Base-by-base conservation (phyloP, 768 basidiomycete species). In the Rhizopogon vinicolor region DNA sequence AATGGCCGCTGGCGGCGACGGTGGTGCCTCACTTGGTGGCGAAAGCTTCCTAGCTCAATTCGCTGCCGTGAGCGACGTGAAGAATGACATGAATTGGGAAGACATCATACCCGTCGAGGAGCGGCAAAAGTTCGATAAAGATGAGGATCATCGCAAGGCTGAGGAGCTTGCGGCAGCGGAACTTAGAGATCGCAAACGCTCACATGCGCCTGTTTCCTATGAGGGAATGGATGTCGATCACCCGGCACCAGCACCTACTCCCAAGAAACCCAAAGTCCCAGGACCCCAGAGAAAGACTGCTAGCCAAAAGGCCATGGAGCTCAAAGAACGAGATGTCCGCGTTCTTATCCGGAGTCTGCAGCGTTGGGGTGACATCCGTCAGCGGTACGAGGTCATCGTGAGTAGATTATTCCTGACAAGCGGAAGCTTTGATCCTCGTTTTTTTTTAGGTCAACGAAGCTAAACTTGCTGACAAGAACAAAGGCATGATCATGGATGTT, bases 21-120 rank as follows among this genome's bases (percentile, higher is more conserved):
- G 89, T 55, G 91, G 91, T 44, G 84, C 94, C 12, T 98, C 97
- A 3, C 82, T 97, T n/a, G 97, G 97, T 70, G 97, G 97, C 48
- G 93, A 98, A 75, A 86, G 89, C 55, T 99, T 99, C 83, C 80
- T 99, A 52, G 87, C 94, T 25, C 88, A 91, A 60, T 96, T 98
- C 68, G 95, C 96, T 19, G 87, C 87, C 49, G 92, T 98, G 61
- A 97, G 93, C 71, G 97, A 99, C 69, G 86, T 99, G 67, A 98
- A 98, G 81, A 93, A 94, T 67, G 96, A 98, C 74, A 93, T 96
- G 85, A 93, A 72, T 65, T 99, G 97, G 97, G 97, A 99, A 67
- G 97, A 98, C 58, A 98, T 99, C 71, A 98, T 99, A 63, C 97
- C 97, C 16, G 69, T 89, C 8, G 93, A 95, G 22, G 93, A 93